Base-by-base conservation (phyloP, 805 yeast species). In the Zygotorulaspora florentina region DNA sequence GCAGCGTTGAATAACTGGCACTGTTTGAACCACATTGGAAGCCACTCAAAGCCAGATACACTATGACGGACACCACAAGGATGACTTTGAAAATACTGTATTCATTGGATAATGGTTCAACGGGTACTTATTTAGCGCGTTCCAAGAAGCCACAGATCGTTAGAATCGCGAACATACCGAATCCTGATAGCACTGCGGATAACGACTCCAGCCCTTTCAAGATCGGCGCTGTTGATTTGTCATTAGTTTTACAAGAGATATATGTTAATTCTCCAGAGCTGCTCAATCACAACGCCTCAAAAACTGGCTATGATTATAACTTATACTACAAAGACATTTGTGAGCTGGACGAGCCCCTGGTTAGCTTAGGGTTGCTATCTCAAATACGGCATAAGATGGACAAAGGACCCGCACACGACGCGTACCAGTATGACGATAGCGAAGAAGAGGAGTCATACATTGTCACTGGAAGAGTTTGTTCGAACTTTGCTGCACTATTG, bases 31-130 rank as follows among this genome's bases (percentile, higher is more conserved):
- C 25, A 5, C 7, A 20, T 20, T 20, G 25, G 25, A 20, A 20
- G 25, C 25, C 7, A 20, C 25, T 20, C 25, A 20, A 20, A 20
- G 7, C 25, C 25, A 20, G n/a, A 20, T 7, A 20, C 16, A 34
- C 34, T 15, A 60, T 60, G 64, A 44, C 57, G 15, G 57, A 54
- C 25, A 31, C 53, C 9, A 48, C 55, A 3, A 39, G 25, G 26
- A 62, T 67, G 65, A 51, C 66, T 41, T 49, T 69, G 52, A 63
- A 64, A 54, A 55, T 69, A 43, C 51, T 67, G 47, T 63, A 58
- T 43, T 50, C 65, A 27, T 46, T 64, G 39, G 70, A 62, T 33
- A 61, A 57, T 31, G 53, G 61, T 1, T 54, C 61, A 12, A 54
- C 56, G 12, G 51, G 55, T 3, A 59, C 57, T 20, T 66, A 61